phyloP scores from a whole-genome alignment of 192 early-diverging fungal species.

The Backusella luteola region DNA sequence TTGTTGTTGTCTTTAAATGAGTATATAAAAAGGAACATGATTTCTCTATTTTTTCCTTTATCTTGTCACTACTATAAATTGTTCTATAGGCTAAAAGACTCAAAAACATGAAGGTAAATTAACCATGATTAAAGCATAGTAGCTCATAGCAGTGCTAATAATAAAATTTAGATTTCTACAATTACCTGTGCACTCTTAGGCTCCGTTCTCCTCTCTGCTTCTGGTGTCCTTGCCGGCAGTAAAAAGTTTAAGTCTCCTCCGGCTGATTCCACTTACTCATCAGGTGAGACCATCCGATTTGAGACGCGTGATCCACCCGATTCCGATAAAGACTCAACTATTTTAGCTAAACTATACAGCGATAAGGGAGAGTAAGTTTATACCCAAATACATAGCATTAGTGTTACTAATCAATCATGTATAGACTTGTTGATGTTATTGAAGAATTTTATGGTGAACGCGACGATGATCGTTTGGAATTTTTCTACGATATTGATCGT shows the following conservation, averaged over 20 bases:
- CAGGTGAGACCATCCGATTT: background rate
- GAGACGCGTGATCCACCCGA: background rate
- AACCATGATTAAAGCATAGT: background rate
- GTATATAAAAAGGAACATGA: background rate
- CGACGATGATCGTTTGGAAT: background rate
- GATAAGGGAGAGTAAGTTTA: background rate
- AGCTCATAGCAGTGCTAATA: background rate
- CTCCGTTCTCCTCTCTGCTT: background rate
- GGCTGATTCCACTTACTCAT: background rate
- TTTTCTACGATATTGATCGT: background rate
- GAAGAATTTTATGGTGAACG: background rate
- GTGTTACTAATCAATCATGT: background rate
- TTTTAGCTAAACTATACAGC: background rate
- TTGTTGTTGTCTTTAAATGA: background rate
- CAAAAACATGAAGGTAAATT: background rate
- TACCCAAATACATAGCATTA: background rate
- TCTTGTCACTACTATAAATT: background rate
- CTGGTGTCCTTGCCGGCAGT: background rate
- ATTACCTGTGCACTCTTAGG: background rate
- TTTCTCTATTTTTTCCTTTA: background rate
- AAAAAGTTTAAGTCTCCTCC: background rate
- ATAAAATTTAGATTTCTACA: background rate
- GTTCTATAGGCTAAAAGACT: background rate
- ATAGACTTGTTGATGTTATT: background rate
- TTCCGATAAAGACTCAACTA: background rate